Base-by-base conservation (phyloP, 495 filamentous ascomycete genomes). In the Entonaema liquescens region DNA sequence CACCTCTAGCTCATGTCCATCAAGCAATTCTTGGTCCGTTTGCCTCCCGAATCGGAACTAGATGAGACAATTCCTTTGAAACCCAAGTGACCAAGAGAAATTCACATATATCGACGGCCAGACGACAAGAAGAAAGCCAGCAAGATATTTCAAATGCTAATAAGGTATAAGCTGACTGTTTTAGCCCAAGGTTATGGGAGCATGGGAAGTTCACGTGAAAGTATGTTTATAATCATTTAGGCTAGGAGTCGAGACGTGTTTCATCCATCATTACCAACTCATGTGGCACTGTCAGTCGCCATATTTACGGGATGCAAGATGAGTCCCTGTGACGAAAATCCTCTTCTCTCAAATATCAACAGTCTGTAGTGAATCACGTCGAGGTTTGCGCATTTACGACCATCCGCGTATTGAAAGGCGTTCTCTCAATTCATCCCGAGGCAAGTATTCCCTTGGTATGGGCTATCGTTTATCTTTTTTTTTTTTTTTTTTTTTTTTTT, bases 171-270 rank as follows among this genome's bases (percentile, higher is more conserved):
- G 42, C 42, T 12, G 55, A 19, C 29, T 3, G 8, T n/a, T 40
- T 42, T 26, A 15, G 21, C 13, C 13, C 13, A 59, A 42, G 0
- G n/a, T 35, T 52, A 60, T 50, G 21, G 36, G 19, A 25, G 9
- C 33, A 28, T 23, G 31, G 21, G 58, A 49, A 57, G 47, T 44
- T 47, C 53, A 52, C 26, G 33, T 42, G 64, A 11, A 47, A 29
- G 29, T 19, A 19, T n/a, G 38, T 49, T 66, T 52, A 35, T 31
- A 62, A 54, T 19, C 35, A 33, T 49, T 59, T 40, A 21, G 3
- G 26, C 25, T 28, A 55, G 60, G 42, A 73, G 35, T 57, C 57
- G 52, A 73, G 33, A 55, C 70, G 29, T 59, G 70, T 73, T 73
- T 73, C 70, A 73, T 63, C 63, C 35, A 33, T 62, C 57, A 59